Conservation (phyloP, 352 stramenopile genomes). For the Globisporangium barbulae region DNA sequence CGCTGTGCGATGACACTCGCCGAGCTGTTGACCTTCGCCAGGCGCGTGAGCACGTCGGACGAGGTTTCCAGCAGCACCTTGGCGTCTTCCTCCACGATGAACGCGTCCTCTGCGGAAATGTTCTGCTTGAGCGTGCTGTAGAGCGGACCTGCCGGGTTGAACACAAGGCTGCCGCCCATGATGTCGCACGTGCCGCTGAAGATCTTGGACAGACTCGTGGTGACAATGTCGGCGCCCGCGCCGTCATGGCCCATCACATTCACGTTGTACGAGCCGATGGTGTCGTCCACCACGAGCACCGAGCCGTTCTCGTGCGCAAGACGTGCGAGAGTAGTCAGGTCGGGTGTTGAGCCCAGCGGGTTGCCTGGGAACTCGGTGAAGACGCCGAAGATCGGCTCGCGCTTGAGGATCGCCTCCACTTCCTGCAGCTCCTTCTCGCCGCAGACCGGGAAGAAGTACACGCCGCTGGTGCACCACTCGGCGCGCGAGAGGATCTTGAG, state of each 20-base stretch:
- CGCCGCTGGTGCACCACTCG: slow-evolving; percentile 82
- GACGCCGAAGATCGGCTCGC: slow-evolving; percentile 78
- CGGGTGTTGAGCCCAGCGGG: slow-evolving; percentile 83
- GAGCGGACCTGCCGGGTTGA: slow-evolving; percentile 64
- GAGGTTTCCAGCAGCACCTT: slow-evolving; percentile 47
- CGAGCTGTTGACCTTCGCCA: slow-evolving; percentile 77
- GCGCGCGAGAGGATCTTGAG: slow-evolving; percentile 88
- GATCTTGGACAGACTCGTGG: slow-evolving; percentile 93
- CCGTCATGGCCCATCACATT: slow-evolving; percentile 75
- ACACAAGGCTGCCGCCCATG: slow-evolving; percentile 90
- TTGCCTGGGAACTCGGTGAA: slow-evolving; percentile 94
- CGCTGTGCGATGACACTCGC: slow-evolving; percentile 65
- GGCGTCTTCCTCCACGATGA: slow-evolving; percentile 60
- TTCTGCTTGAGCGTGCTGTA: slow-evolving; percentile 42
- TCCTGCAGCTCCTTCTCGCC: slow-evolving; percentile 56
- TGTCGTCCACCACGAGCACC: slow-evolving; percentile 89
- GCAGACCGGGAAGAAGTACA: slow-evolving; percentile 89
- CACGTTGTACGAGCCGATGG: slow-evolving; percentile 89
- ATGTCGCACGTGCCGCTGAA: slow-evolving; percentile 89
- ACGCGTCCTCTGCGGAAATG: slow-evolving; percentile 48
- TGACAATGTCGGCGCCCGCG: slow-evolving; percentile 80
- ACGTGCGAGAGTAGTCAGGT: slow-evolving; percentile 77
- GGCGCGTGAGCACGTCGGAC: slow-evolving; percentile 65
- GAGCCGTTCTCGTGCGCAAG: slow-evolving; percentile 87
- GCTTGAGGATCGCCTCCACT: slow-evolving; percentile 64